Conservation (phyloP, 495 filamentous ascomycete genomes). For the Xylaria scruposa region DNA sequence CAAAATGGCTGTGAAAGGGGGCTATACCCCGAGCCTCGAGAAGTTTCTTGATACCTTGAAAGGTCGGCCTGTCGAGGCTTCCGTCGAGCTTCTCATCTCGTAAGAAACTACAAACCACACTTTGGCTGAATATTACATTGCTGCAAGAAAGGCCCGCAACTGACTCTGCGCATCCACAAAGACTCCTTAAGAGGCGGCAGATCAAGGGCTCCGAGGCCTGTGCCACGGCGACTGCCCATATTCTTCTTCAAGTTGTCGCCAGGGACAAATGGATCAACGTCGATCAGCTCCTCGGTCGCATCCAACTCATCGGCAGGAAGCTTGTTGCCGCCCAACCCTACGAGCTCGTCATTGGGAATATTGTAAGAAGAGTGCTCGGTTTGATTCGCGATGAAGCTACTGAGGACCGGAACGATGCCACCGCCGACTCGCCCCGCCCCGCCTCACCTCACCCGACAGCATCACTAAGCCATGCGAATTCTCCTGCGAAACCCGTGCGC, state of each 20-base stretch:
- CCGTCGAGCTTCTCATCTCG: constrained; percentile 82
- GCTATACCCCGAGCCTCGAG: constrained; percentile 70
- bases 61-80: constrained; percentile 73
- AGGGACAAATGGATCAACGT: constrained; percentile 74
- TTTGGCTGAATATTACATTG: not conserved
- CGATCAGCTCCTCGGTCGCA: constrained; percentile 74
- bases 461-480: constrained; percentile 34
- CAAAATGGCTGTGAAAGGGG: constrained; percentile 51
- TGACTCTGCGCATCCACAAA: constrained; percentile 40
- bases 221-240: constrained; percentile 86
- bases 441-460: constrained; percentile 31
- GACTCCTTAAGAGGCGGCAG: constrained; percentile 87
- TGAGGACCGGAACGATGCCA: constrained; percentile 76
- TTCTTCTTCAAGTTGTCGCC: constrained; percentile 83
- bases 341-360: constrained; percentile 91
- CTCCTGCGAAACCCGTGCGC: constrained; percentile 46
- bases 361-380: constrained; percentile 86
- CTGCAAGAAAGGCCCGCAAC: not conserved
- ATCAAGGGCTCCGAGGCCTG: constrained; percentile 86
- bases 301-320: constrained; percentile 75
- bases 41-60: constrained; percentile 80
- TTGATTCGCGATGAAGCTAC: constrained; percentile 90
- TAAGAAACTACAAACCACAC: constrained; percentile 47
- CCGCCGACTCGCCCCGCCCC: constrained; percentile 50
- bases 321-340: constrained; percentile 82